Evolutionary conservation across 768 basidiomycete species (phyloP), one percentile per base, ranked within the genome.

Genomic region (Obba rivulosa): DNA sequence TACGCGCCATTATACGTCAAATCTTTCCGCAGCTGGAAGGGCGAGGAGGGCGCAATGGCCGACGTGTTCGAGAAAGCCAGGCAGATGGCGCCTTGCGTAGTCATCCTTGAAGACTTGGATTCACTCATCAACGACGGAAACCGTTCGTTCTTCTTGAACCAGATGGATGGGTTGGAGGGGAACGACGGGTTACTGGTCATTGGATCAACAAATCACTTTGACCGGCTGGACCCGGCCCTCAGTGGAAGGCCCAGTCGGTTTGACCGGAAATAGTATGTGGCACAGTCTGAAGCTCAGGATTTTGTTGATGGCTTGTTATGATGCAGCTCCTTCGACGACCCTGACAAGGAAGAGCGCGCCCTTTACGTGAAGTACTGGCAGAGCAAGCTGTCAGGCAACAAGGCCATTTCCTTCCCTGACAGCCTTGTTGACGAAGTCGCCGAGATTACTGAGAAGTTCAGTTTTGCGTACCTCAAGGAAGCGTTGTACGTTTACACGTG

Each of bases 381-480:
- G 62, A 63, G 75, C 48, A 92, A 92, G 62, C 75, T 92, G 45
- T 63, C 69, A 48, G 57, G 64, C 60, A 91, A 87, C 66, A 65
- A 78, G 42, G 67, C 73, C 13, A 73, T 92, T 52, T 63, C 68
- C 3, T 91, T 88, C 69, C 80, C 90, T 0, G 83, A 89, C 54
- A 52, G 68, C 11, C 72, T 92, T 25, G 71, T 82, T 16, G 63
- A 75, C 10, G 75, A 80, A 53, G 69, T 87, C 22, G 87, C 83
- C 4, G 66, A 72, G 9, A 45, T 66, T 49, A 92, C 89, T 0
- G 69, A 75, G 25, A 68, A 71, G 24, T 92, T 92, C 69, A 87
- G 84, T 56, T 92, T 92, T 62, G 88, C 91, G 0, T 92, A 90
- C 64, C 70, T 93, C 57, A 92, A 94, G 63, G 91, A 92, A 65